phyloP scores from a whole-genome alignment of 306 rosid species.

The Quercus suber region DNA sequence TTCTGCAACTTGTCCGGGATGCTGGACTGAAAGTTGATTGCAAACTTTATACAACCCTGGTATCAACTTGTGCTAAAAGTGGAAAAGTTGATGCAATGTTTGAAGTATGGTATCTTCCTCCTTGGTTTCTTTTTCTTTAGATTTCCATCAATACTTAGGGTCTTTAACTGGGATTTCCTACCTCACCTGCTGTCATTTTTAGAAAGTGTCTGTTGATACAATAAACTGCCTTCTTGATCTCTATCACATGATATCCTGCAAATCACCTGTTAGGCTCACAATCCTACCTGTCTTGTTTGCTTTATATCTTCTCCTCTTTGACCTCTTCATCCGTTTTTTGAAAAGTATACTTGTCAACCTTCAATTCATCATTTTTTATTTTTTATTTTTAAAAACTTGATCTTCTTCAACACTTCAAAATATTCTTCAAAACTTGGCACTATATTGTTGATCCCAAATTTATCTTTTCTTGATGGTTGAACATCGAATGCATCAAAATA shows the following conservation, averaged over 20 bases:
- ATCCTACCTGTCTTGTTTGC: background rate
- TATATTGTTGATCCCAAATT: no score
- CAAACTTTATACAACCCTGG: slow-evolving; percentile 92
- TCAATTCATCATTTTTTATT: no score
- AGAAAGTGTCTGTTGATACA: background rate
- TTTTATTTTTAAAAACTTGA: no score
- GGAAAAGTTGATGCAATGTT: slow-evolving; percentile 94
- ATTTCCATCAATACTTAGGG: slow-evolving; percentile 1
- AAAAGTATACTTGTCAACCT: no score
- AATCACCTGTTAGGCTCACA: background rate
- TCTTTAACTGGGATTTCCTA: background rate
- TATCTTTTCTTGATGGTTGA: no score
- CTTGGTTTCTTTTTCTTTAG: slow-evolving; percentile 20
- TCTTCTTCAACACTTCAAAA: no score
- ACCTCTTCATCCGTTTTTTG: no score
- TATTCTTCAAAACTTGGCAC: no score
- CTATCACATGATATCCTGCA: background rate
- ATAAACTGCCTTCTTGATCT: background rate
- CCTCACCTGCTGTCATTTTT: background rate
- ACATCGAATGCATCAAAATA: no score
- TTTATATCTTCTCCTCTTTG: background rate
- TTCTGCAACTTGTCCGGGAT: slow-evolving; percentile 72
- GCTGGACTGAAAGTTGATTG: slow-evolving; percentile 83
- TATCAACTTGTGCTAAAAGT: slow-evolving; percentile 90
- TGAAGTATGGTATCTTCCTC: slow-evolving; percentile 63